Base-by-base conservation (phyloP, 2,329 filamentous ascomycete species). In the Zymoseptoria ardabiliae region DNA sequence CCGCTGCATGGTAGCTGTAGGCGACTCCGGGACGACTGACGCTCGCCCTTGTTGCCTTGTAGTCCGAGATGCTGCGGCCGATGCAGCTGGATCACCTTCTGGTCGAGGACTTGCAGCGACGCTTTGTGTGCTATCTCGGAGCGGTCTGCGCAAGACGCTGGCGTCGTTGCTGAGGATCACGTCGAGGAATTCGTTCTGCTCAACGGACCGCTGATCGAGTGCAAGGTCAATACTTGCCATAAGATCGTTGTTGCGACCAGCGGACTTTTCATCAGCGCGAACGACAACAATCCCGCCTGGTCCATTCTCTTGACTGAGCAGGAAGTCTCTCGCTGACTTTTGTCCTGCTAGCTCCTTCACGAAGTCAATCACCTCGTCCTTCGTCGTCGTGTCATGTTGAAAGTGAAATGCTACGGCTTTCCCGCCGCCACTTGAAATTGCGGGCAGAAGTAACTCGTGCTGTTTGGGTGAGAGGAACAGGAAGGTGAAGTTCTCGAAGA, bases 121-220 rank as follows among this genome's bases (percentile, higher is more conserved):
- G 4, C 22, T 53, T n/a, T 53, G 51, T 54, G 17, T 55, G 9
- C 87, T 81, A 2, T 75, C 73, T 11, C 75, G 73, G 5, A 95
- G 80, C 5, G 86, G 82, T 45, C 85, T 83, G 59, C 89, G 85
- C 20, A 97, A 78, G 50, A 83, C 81, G 60, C 82, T 84, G 6
- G 90, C 84, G 74, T 97, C 87, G 55, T 88, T 88, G n/a, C 80
- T 85, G 25, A 97, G 76, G 52, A 99, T 94, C 1, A 89, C 89
- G 72, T 96, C 91, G 2, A 99, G 80, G 63, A 99, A 96, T 67
- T 97, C 92, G 59, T 88, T 91, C 70, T 97, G 91, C 66, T 93
- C 86, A 56, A 97, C 87, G 2, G 91, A 86, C 3, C 91, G 85
- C 71, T 96, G 91, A 61, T 91, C 87, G 11, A 95, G 81, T 52